Base-by-base conservation (phyloP, 2,329 filamentous ascomycete genomes). In the Myriosclerotinia curreyana region DNA sequence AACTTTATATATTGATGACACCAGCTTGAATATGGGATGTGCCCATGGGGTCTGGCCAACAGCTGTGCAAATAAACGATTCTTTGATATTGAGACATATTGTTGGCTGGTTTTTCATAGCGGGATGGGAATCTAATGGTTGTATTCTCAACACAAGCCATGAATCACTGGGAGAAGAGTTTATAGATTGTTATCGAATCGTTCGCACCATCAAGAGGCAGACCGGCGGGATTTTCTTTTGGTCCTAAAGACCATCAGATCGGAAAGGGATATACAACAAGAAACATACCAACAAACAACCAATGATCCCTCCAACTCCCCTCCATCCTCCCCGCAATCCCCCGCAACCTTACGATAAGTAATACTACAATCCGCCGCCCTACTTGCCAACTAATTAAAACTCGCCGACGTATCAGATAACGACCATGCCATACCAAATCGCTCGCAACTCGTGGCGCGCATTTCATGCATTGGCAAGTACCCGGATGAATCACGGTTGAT, bases 51-150 rank as follows among this genome's bases (percentile, higher is more conserved):
- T 76, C 69, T 81, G 79, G 5, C 79, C 80, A 42, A 81, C 79
- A 0, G 71, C 70, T 5, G 78, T 74, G 79, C 79, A 82, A 3
- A 81, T 69, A 46, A 75, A 67, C 0, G 77, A 77, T 60, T 81
- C 80, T 65, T 80, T 80, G 58, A 81, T 80, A 65, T n/a, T n/a
- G n/a, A n/a, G n/a, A n/a, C n/a, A n/a, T n/a, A n/a, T 80, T 81
- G 4, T 78, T 80, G 0, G 80, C 79, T 2, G 78, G 80, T 68
- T 81, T 81, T 66, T 81, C 80, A 58, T 75, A 82, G 1, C 80
- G 75, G 38, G 72, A 77, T 14, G 81, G 69, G 60, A 81, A 81
- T 17, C 77, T 75, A 2, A 79, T 75, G 0, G 75, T 74, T 0
- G 74, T 70, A 2, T 72, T 67, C 0, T 75, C 76, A 0, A 66